Evolutionary conservation across 257 asterid genomes (phyloP).

Genomic region (Solanum phureja): DNA sequence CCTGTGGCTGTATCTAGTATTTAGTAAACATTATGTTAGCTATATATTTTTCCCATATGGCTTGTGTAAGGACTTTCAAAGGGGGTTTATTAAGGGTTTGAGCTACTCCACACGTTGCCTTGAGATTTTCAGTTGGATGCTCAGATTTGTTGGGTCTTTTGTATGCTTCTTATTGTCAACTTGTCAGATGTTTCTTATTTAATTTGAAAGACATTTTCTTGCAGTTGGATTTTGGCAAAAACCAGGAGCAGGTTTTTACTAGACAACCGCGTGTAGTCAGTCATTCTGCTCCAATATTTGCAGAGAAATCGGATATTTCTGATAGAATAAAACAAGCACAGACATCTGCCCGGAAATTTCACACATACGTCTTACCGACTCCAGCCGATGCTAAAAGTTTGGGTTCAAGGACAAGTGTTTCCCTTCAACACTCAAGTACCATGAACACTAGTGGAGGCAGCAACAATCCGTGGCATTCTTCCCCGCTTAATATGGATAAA

Average conservation of each 20-base stretch:
- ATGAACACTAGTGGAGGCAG: conserved; percentile 25
- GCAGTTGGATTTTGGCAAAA: conserved; percentile 34
- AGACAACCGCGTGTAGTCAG: conserved; percentile 44
- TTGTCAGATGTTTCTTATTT: not conserved
- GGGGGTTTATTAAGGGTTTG: not conserved
- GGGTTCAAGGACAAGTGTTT: conserved; percentile 27
- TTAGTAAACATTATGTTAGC: not conserved
- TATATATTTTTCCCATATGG: not conserved
- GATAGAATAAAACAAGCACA: conserved; percentile 54
- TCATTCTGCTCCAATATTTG: conserved; percentile 84
- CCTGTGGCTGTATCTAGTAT: not conserved
- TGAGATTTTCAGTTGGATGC: not conserved
- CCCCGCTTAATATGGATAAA: conserved; percentile 65
- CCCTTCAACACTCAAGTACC: conserved; percentile 23
- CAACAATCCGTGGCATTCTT: conserved; percentile 70
- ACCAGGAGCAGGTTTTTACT: conserved; percentile 40
- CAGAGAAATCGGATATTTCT: conserved; percentile 66
- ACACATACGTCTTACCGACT: conserved; percentile 77
- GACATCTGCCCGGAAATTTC: conserved; percentile 33
- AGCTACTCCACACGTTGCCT: not conserved
- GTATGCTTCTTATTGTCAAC: not conserved
- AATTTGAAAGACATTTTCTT: not conserved
- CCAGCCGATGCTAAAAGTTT: conserved; percentile 78
- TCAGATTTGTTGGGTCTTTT: not conserved
- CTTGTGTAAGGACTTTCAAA: not conserved